These are phyloP conservation scores for Mycosphaerella arachidis DNA, from an alignment of 2,329 filamentous ascomycete genomes.

Conservation along the genomic window DNA sequence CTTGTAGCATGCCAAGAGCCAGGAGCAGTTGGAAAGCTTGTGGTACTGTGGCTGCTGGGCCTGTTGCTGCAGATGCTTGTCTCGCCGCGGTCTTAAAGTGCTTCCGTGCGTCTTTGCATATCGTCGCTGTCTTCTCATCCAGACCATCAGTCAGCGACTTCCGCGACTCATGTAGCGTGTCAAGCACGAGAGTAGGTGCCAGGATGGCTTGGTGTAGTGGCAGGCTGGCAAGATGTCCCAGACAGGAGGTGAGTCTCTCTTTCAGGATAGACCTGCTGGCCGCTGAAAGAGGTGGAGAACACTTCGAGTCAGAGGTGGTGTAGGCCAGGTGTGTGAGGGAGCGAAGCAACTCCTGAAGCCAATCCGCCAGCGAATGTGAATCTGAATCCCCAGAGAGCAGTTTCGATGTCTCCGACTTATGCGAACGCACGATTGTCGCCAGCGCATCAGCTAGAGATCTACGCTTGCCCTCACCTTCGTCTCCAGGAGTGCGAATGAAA, in stretches of 20 bases:
- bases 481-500: slow-evolving; percentile 44
- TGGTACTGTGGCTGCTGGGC: slow-evolving; percentile 21
- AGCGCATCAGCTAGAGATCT: slow-evolving; percentile 52
- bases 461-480: slow-evolving; percentile 48
- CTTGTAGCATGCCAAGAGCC: slow-evolving; percentile 76
- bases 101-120: slow-evolving; percentile 22
- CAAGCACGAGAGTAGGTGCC: slow-evolving; percentile 13
- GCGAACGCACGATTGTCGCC: slow-evolving; percentile 43
- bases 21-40: slow-evolving; percentile 76
- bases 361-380: slow-evolving; percentile 21
- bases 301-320: slow-evolving; percentile 8
- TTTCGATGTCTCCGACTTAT: slow-evolving; percentile 30
- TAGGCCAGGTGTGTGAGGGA: slow-evolving; percentile 27
- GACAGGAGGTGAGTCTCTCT: slow-evolving; percentile 51
- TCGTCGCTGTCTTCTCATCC: slow-evolving; percentile 11
- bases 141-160: slow-evolving; percentile 11
- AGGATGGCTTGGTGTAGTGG: slow-evolving; percentile 24
- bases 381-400: slow-evolving; percentile 25
- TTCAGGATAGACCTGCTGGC: slow-evolving; percentile 50
- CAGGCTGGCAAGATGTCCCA: slow-evolving; percentile 46
- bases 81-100: slow-evolving; percentile 18
- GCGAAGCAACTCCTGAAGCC: slow-evolving; percentile 22
- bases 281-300: slow-evolving; percentile 39
- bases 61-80: slow-evolving; percentile 10
- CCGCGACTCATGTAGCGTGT: slow-evolving; percentile 15